Evolutionary conservation across 1,139 yeast species (phyloP).

Genomic region (Suhomyces bokatorum): DNA sequence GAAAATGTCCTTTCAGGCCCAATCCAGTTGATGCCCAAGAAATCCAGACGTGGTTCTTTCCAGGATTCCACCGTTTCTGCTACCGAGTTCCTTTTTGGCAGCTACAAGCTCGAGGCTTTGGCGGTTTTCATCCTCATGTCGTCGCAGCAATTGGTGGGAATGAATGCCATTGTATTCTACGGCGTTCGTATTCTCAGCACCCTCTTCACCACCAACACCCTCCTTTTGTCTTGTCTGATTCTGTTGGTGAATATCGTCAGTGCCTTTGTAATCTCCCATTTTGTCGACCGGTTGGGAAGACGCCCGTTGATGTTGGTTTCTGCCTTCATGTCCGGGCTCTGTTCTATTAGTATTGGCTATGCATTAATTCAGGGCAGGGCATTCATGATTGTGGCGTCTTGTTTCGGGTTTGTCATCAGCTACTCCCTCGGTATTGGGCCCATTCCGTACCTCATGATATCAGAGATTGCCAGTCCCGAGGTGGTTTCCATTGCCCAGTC

Average conservation of each 20-base stretch:
- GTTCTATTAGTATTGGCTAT: slow-evolving; percentile 17
- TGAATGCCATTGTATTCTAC: slow-evolving; percentile 43
- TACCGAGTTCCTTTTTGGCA: slow-evolving; percentile 24
- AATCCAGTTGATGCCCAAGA: slow-evolving; percentile 7
- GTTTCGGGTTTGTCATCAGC: slow-evolving; percentile 23
- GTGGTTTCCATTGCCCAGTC: slow-evolving; percentile 24
- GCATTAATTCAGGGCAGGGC: slow-evolving; percentile 16
- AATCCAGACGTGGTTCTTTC: slow-evolving; percentile 27
- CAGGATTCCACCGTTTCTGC: slow-evolving; percentile 31
- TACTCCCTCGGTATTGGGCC: slow-evolving; percentile 25
- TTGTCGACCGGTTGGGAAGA: slow-evolving; percentile 23
- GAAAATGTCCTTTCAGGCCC: slow-evolving; percentile 3
- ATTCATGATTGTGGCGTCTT: slow-evolving; percentile 17
- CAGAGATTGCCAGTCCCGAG: slow-evolving; percentile 24
- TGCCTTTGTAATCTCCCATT: slow-evolving; percentile 27
- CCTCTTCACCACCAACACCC: slow-evolving; percentile 24
- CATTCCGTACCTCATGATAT: slow-evolving; percentile 32
- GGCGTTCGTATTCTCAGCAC: slow-evolving; percentile 36
- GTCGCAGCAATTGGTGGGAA: slow-evolving; percentile 43
- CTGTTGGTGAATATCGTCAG: slow-evolving; percentile 34
- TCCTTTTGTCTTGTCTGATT: slow-evolving; percentile 32
- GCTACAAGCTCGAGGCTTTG: slow-evolving; percentile 28
- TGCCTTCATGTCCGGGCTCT: slow-evolving; percentile 16
- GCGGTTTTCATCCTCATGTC: slow-evolving; percentile 39
- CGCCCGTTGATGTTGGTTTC: slow-evolving; percentile 21